Evolutionary conservation across 2,329 filamentous ascomycete genomes (phyloP), one percentile per base, ranked within the genome.

Genomic region (Penicillium decumbens): DNA sequence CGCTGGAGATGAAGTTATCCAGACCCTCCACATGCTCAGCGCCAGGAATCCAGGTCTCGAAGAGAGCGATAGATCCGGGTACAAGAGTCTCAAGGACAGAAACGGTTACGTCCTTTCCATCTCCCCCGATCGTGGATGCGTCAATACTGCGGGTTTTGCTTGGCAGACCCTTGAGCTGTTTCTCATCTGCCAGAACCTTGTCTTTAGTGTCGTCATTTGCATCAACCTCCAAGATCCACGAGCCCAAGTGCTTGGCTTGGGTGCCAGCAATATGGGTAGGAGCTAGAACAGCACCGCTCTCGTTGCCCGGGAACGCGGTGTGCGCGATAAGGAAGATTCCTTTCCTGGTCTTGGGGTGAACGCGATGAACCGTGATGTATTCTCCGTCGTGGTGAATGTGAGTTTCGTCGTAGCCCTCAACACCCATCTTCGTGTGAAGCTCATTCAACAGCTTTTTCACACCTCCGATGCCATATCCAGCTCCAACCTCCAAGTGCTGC

Each of bases 311-410:
- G 72, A 92, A 98, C 0, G 95, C 93, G 3, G 93, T 97, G 63
- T 97, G 93, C 0, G 95, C 92, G 60, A 98, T 91, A 41, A 97
- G 75, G 71, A 97, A 96, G 70, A 95, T 92, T 0, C 93, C 93
- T 67, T 93, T 95, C 50, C 93, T 82, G 1, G 89, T 95, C 65
- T 88, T 84, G 0, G 92, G 93, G 65, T 98, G 91, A 2, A 97
- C 89, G 54, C 95, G 81, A 68, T 98, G 93, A 6, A 98, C 89
- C 0, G 93, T 98, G 63, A 98, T 87, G 66, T 95, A 96, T 68
- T 98, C 88, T 48, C 89, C 87, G 56, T 97, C 91, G 66, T 98
- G 93, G 65, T 98, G 92, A 45, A 98, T 89, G 64, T 96, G 92
- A 6, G 90, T 95, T 70, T 98, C 93, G 48, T 91, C 86, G 65